phyloP scores from a whole-genome alignment of 2,329 filamentous ascomycete species.

The Fusarium nanum region DNA sequence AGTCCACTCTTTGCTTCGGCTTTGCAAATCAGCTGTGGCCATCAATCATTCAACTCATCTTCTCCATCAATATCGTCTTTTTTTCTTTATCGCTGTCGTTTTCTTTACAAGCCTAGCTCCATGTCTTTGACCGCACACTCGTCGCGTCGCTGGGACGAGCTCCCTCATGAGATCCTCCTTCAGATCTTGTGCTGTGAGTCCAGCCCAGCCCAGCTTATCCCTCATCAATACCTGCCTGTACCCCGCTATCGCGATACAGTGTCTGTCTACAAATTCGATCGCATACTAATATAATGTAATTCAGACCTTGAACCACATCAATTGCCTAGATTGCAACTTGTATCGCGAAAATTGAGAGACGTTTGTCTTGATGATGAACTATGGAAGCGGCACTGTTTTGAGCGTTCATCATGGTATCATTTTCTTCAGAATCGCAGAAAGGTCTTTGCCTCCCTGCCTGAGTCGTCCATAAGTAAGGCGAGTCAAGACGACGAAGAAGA shows the following conservation, averaged over 20 bases:
- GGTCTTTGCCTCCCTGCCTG: constrained; percentile 49
- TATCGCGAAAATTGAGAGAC: constrained; percentile 73
- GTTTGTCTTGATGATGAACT: constrained; percentile 79
- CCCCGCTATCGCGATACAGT: constrained; percentile 28
- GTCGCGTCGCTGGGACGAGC: constrained; percentile 56
- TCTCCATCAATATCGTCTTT: constrained; percentile 2
- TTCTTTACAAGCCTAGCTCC: constrained; percentile 15
- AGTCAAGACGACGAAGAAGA: constrained; percentile 7
- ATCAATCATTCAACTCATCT: neutral
- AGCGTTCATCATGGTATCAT: constrained; percentile 73
- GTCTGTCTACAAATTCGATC: constrained; percentile 28
- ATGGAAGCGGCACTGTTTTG: constrained; percentile 82
- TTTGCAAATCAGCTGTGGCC: constrained; percentile 14
- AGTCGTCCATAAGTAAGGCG: constrained; percentile 17
- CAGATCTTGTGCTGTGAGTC: constrained; percentile 70
- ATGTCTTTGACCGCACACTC: constrained; percentile 45
- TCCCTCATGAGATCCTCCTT: constrained; percentile 73
- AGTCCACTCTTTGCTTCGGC: constrained; percentile 11
- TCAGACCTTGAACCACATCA: constrained; percentile 53
- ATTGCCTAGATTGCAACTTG: constrained; percentile 74
- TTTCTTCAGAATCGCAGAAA: constrained; percentile 60
- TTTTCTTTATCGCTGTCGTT: neutral
- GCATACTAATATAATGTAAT: constrained; percentile 1
- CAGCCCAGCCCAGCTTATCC: constrained; percentile 25
- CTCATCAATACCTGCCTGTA: constrained; percentile 22